A percentile compares a stretch with the other conserved stretches of the same genome.
Evolutionary conservation across 2,329 filamentous ascomycete species (phyloP).

Genomic region (Pseudocercospora pini-densiflorae): DNA sequence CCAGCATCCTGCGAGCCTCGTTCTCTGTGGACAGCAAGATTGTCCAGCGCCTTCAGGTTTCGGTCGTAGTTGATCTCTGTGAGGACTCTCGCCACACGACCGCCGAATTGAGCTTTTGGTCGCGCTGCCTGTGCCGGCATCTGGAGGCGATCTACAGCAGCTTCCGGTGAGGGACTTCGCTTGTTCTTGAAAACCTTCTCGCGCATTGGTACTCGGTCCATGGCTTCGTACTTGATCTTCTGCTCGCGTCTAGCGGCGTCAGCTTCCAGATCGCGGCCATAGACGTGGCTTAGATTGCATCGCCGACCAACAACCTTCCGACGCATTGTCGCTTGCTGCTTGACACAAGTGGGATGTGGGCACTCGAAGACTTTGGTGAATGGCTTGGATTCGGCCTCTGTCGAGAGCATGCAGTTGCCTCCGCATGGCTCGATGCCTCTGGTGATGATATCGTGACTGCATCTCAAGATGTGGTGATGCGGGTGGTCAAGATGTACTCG

Average conservation of each 20-base stretch:
- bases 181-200: slow-evolving; percentile 2
- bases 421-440: slow-evolving; percentile 14
- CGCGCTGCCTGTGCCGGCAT: neutral
- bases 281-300: slow-evolving; percentile 16
- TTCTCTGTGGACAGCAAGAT: neutral
- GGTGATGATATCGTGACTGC: slow-evolving; percentile 18
- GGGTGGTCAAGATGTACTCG: slow-evolving; percentile 6
- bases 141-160: neutral
- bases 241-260: slow-evolving; percentile 10
- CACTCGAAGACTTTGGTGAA: slow-evolving; percentile 11
- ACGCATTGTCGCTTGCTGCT: neutral
- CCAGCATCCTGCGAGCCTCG: neutral
- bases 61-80: neutral
- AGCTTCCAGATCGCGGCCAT: slow-evolving; percentile 7
- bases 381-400: slow-evolving; percentile 9
- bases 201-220: neutral
- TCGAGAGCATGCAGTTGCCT: slow-evolving; percentile 7
- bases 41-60: neutral
- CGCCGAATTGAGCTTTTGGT: neutral
- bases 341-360: slow-evolving; percentile 6
- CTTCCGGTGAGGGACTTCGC: slow-evolving; percentile 9
- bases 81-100: neutral
- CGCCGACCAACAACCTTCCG: neutral
- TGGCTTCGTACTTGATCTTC: neutral
- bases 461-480: slow-evolving; percentile 16